Evolutionary conservation across 495 filamentous ascomycete genomes (phyloP).

Genomic region (Amorphotheca resinae): DNA sequence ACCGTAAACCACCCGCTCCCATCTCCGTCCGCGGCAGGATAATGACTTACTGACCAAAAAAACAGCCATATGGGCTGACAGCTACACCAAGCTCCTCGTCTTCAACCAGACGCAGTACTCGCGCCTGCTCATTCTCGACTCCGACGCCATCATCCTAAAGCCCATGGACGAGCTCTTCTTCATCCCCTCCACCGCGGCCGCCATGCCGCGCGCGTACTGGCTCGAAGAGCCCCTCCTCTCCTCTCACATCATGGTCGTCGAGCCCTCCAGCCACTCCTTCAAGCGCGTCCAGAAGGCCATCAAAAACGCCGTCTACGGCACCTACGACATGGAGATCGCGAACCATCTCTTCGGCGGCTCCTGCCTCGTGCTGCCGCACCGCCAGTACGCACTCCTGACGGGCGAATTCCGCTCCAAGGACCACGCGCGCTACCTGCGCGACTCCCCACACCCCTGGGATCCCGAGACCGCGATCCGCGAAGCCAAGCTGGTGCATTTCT

Average conservation of each 20-base stretch:
- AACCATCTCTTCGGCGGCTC: constrained; percentile 55
- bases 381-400: constrained; percentile 55
- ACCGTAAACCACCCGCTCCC: constrained; percentile 22
- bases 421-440: constrained; percentile 52
- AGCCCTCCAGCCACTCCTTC: constrained; percentile 45
- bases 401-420: constrained; percentile 48
- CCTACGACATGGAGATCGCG: constrained; percentile 64
- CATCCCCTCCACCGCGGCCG: constrained; percentile 44
- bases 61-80: constrained; percentile 47
- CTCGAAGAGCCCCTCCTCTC: constrained; percentile 35
- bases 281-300: constrained; percentile 37
- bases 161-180: constrained; percentile 65
- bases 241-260: constrained; percentile 51
- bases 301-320: constrained; percentile 25
- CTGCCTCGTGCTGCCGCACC: constrained; percentile 64
- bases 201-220: constrained; percentile 67
- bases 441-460: constrained; percentile 53
- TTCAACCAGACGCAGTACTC: constrained; percentile 58
- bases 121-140: constrained; percentile 57
- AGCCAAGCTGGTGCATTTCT: constrained; percentile 70
- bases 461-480: constrained; percentile 47
- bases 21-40: too few species aligned
- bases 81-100: constrained; percentile 55
- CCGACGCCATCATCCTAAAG: constrained; percentile 50
- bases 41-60: too few species aligned